Conservation (phyloP, 2,329 filamentous ascomycete species). For the Scedosporium aurantiacum region DNA sequence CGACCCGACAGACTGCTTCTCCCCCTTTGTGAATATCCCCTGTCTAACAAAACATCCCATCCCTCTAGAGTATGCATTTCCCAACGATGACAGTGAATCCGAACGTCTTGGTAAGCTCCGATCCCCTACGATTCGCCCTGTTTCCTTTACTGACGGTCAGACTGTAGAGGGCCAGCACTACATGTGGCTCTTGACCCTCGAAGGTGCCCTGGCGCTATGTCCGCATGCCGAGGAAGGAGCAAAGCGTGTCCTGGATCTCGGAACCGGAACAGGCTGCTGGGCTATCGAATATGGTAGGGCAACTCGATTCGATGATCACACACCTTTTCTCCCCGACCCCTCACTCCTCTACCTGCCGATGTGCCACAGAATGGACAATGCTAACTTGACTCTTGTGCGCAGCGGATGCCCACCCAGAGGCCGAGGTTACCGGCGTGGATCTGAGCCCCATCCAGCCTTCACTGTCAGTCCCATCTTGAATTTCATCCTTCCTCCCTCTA, state of each 20-base stretch:
- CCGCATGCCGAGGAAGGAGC: slow-evolving; percentile 9
- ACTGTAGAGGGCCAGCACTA: slow-evolving; percentile 18
- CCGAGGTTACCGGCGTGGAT: slow-evolving; percentile 27
- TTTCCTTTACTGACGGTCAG: slow-evolving; percentile 11
- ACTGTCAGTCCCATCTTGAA: slow-evolving; percentile 15
- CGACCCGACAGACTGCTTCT: neutral
- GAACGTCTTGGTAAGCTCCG: slow-evolving; percentile 1
- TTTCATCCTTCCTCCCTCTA: too few species aligned
- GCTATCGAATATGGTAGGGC: slow-evolving; percentile 19
- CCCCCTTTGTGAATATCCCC: too few species aligned
- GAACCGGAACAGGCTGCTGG: slow-evolving; percentile 23
- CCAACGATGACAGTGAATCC: slow-evolving; percentile 1
- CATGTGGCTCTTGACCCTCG: slow-evolving; percentile 16
- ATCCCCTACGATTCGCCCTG: too few species aligned
- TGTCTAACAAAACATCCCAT: neutral
- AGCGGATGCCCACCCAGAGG: slow-evolving; percentile 16
- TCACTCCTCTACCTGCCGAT: neutral
- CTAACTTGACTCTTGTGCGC: neutral
- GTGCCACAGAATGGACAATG: neutral
- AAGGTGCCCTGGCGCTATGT: slow-evolving; percentile 14
- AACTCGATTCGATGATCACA: too few species aligned
- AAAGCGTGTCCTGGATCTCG: slow-evolving; percentile 19
- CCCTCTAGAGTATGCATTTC: slow-evolving; percentile 2
- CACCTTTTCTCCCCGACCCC: neutral
- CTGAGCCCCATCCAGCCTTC: slow-evolving; percentile 29